Evolutionary conservation across 192 early-diverging fungal genomes (phyloP).

Genomic region (Neocallimastix lanati): DNA sequence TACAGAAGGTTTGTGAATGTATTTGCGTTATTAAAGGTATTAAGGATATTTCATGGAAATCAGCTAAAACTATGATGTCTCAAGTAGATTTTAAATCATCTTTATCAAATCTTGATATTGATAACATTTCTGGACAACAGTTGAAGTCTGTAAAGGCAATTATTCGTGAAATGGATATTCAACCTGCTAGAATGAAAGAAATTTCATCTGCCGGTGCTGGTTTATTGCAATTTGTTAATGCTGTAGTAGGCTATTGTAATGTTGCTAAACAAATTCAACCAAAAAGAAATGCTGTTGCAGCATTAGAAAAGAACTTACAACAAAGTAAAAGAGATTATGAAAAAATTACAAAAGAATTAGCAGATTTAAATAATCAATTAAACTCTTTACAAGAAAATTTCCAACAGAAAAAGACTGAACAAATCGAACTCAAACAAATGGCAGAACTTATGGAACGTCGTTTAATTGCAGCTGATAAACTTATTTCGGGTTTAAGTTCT

Average conservation of each 20-base stretch:
- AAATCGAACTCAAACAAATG: slow-evolving; percentile 39
- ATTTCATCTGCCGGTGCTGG: slow-evolving; percentile 39
- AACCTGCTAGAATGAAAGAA: slow-evolving; percentile 29
- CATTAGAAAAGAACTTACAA: slow-evolving; percentile 31
- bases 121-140: slow-evolving; percentile 26
- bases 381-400: slow-evolving; percentile 27
- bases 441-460: slow-evolving; percentile 44
- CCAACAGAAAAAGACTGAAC: slow-evolving; percentile 36
- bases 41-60: slow-evolving; percentile 47
- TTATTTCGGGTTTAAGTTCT: slow-evolving; percentile 37
- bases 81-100: slow-evolving; percentile 38
- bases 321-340: slow-evolving; percentile 38
- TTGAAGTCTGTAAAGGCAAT: slow-evolving; percentile 34
- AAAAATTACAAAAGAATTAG: slow-evolving; percentile 34
- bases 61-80: slow-evolving; percentile 43
- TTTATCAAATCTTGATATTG: slow-evolving; percentile 24
- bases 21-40: slow-evolving; percentile 42
- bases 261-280: slow-evolving; percentile 36
- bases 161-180: slow-evolving; percentile 38
- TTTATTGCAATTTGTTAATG: slow-evolving; percentile 33
- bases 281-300: slow-evolving; percentile 33
- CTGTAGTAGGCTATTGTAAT: slow-evolving; percentile 40
- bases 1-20: slow-evolving; percentile 45
- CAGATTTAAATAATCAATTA: slow-evolving; percentile 27
- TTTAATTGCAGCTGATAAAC: slow-evolving; percentile 35